phyloP scores from a whole-genome alignment of 768 basidiomycete species.

The Amanita thiersii region DNA sequence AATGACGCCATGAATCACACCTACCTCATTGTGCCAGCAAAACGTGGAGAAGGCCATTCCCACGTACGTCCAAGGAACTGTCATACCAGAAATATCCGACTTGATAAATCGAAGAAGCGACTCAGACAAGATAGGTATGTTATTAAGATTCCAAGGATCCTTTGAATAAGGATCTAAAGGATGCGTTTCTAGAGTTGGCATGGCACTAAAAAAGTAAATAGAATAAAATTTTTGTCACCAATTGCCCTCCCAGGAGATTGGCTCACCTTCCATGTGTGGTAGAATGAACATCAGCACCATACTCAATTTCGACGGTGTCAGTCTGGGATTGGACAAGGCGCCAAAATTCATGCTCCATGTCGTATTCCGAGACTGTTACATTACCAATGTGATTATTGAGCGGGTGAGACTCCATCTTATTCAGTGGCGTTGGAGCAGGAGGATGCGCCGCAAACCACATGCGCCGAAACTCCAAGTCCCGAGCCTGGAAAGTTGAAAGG shows the following conservation, averaged over 20 bases:
- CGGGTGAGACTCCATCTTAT: slow-evolving; percentile 34
- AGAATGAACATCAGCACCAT: slow-evolving; percentile 98
- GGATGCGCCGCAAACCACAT: slow-evolving; percentile 84
- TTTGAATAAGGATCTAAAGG: slow-evolving; percentile 80
- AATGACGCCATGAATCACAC: slow-evolving; percentile 11
- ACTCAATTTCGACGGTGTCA: slow-evolving; percentile 96
- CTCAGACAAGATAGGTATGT: slow-evolving; percentile 87
- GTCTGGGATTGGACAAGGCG: slow-evolving; percentile 80
- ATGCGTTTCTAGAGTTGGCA: slow-evolving; percentile 93
- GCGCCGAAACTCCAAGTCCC: slow-evolving; percentile 82
- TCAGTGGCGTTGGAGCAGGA: slow-evolving; percentile 28
- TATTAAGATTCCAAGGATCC: slow-evolving; percentile 97
- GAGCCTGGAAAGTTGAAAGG: slow-evolving; percentile 83
- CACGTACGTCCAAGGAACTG: slow-evolving; percentile 98
- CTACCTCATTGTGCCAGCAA: slow-evolving; percentile 98
- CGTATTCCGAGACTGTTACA: slow-evolving; percentile 73
- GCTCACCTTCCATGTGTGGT: slow-evolving; percentile 92
- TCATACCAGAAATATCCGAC: slow-evolving; percentile 99
- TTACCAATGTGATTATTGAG: slow-evolving; percentile 48
- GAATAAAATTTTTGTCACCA: slow-evolving; percentile 6
- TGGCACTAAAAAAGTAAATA: slow-evolving; percentile 55
- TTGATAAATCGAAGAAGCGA: slow-evolving; percentile 96
- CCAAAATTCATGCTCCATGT: slow-evolving; percentile 97
- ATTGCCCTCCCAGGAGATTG: not conserved
- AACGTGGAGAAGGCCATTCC: slow-evolving; percentile 99